Evolutionary conservation across 441 rosid genomes (phyloP).

Genomic region (Croton setiger): DNA sequence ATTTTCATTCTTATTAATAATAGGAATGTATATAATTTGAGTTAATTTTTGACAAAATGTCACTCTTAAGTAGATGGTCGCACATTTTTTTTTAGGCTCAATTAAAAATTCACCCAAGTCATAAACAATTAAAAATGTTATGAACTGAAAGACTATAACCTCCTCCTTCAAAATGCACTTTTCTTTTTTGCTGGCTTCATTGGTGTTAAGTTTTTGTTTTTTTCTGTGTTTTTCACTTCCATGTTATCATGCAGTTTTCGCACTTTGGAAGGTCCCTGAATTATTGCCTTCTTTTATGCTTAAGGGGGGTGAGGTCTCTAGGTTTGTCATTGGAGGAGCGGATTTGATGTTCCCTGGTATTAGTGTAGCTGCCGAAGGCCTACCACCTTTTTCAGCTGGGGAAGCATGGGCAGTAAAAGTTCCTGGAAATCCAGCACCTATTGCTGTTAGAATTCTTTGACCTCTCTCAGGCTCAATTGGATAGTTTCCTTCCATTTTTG

Average conservation of each 20-base stretch:
- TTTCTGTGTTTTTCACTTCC: neutral
- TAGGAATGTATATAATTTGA: neutral
- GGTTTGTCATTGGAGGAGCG: constrained; percentile 87
- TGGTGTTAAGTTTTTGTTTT: neutral
- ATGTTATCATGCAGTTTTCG: constrained; percentile 58
- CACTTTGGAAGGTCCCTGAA: constrained; percentile 86
- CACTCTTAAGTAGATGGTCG: neutral
- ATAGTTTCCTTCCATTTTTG: neutral
- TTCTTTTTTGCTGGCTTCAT: neutral
- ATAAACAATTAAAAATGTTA: neutral
- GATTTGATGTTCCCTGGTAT: constrained; percentile 99
- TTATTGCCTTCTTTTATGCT: constrained; percentile 73
- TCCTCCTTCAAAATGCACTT: neutral
- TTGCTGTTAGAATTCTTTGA: constrained; percentile 55
- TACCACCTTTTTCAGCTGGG: constrained; percentile 66
- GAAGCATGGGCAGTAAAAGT: constrained; percentile 92
- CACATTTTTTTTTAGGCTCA: neutral
- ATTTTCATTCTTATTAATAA: neutral
- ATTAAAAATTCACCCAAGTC: neutral
- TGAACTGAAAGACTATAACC: neutral
- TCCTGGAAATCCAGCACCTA: constrained; percentile 89
- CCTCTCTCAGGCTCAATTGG: neutral
- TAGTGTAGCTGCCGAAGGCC: constrained; percentile 59
- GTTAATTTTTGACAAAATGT: neutral
- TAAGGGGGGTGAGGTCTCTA: constrained; percentile 93